These are phyloP conservation scores for Colletotrichum sp. DNA, from an alignment of 2,329 filamentous ascomycete species.

Conservation along the genomic window DNA sequence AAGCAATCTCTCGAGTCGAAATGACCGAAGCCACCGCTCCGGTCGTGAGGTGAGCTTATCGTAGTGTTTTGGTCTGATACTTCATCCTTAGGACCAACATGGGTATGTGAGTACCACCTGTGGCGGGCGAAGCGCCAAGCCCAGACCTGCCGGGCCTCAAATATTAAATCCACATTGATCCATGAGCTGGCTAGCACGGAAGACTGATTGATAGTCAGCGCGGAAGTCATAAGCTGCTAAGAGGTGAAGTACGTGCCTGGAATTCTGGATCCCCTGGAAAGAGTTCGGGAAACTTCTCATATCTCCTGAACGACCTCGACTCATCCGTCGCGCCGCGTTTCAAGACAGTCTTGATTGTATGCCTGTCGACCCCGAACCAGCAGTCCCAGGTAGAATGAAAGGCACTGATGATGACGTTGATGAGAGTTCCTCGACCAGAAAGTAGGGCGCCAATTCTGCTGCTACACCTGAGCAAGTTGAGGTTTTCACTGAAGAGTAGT, in stretches of 20 bases:
- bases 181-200: constrained; percentile 48
- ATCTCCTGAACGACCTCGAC: not conserved
- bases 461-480: constrained; percentile 44
- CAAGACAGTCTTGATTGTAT: not conserved
- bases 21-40: constrained; percentile 27
- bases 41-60: constrained; percentile 20
- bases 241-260: constrained; percentile 38
- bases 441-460: constrained; percentile 49
- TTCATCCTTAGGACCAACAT: not conserved
- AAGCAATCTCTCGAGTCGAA: constrained; percentile 40
- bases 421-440: constrained; percentile 42
- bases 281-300: constrained; percentile 7
- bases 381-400: constrained; percentile 44
- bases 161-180: constrained; percentile 48
- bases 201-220: constrained; percentile 35
- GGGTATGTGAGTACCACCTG: constrained; percentile 36
- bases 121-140: constrained; percentile 40
- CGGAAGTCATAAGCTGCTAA: no score
- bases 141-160: constrained; percentile 54
- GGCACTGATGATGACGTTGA: constrained; percentile 39
- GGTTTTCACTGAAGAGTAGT: constrained; percentile 53
- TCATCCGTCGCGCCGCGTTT: not conserved
- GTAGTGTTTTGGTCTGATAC: constrained; percentile 19
- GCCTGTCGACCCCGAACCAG: constrained; percentile 34
- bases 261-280: constrained; percentile 44